A percentile compares a stretch with the other conserved stretches of the same genome.
These are phyloP conservation scores for Fusarium austroafricanum DNA, from an alignment of 2,329 filamentous ascomycete species.

Conservation along the genomic window DNA sequence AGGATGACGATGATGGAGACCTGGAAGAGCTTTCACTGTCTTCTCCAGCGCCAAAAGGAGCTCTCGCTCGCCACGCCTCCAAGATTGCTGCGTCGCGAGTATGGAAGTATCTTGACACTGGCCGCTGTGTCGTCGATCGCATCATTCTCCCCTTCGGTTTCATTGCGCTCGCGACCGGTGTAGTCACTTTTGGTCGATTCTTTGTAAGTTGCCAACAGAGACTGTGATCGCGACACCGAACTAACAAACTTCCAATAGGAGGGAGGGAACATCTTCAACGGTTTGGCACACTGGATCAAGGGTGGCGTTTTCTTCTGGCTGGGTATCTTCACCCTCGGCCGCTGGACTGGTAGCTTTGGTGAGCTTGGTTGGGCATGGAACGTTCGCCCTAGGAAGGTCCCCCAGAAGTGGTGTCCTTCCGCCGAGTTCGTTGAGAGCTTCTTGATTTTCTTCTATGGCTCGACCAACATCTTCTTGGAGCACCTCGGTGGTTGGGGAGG, in stretches of 20 bases:
- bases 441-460: slow-evolving; percentile 90
- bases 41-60: slow-evolving; percentile 57
- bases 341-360: slow-evolving; percentile 90
- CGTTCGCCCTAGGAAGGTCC: slow-evolving; percentile 69
- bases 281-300: slow-evolving; percentile 93
- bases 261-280: slow-evolving; percentile 77
- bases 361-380: slow-evolving; percentile 98
- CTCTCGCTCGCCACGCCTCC: slow-evolving; percentile 65
- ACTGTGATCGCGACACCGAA: neutral
- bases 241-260: slow-evolving; percentile 60
- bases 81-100: slow-evolving; percentile 66
- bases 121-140: slow-evolving; percentile 78
- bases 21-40: slow-evolving; percentile 44
- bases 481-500: slow-evolving; percentile 80
- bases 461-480: slow-evolving; percentile 92
- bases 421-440: slow-evolving; percentile 92
- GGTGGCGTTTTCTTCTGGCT: slow-evolving; percentile 96
- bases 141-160: slow-evolving; percentile 83
- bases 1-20: slow-evolving; percentile 56
- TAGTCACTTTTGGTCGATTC: slow-evolving; percentile 82
- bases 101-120: slow-evolving; percentile 67
- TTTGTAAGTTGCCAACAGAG: slow-evolving; percentile 70
- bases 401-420: slow-evolving; percentile 76
- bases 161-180: slow-evolving; percentile 75
- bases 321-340: slow-evolving; percentile 84